Evolutionary conservation across 306 rosid genomes (phyloP).

Genomic region (Urtica urens): DNA sequence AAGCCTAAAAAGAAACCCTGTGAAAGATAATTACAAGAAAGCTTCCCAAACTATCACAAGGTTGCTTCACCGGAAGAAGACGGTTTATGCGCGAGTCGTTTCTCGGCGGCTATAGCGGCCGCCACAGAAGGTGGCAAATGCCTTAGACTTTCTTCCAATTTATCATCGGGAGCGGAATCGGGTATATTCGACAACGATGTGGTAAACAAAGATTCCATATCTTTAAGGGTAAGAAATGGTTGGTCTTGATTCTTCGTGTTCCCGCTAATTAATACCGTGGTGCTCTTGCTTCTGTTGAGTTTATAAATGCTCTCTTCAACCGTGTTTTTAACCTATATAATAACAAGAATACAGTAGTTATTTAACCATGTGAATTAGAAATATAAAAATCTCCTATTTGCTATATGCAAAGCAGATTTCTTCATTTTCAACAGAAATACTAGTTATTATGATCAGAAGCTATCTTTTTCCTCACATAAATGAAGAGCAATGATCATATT

Average conservation of each 20-base stretch:
- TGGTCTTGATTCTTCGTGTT: conserved; percentile 78
- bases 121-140: conserved; percentile 77
- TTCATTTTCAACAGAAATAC: no score
- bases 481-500: no score
- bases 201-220: conserved; percentile 58
- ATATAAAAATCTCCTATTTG: no score
- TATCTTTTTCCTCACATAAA: no score
- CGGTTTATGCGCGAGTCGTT: conserved; percentile 39
- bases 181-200: conserved; percentile 28
- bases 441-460: no score
- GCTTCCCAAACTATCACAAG: neutral
- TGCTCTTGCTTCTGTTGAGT: conserved; percentile 62
- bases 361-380: no score
- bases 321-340: conserved; percentile 59
- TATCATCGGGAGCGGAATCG: conserved; percentile 43
- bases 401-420: no score
- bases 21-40: no score
- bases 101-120: conserved; percentile 82
- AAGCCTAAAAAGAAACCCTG: no score
- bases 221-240: conserved; percentile 67
- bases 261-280: conserved; percentile 54
- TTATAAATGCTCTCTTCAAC: conserved; percentile 87
- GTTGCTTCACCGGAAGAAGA: conserved; percentile 20
- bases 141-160: conserved; percentile 31
- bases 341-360: neutral